Evolutionary conservation across 1,139 yeast genomes (phyloP).

Genomic region (Taiozyma onychis): DNA sequence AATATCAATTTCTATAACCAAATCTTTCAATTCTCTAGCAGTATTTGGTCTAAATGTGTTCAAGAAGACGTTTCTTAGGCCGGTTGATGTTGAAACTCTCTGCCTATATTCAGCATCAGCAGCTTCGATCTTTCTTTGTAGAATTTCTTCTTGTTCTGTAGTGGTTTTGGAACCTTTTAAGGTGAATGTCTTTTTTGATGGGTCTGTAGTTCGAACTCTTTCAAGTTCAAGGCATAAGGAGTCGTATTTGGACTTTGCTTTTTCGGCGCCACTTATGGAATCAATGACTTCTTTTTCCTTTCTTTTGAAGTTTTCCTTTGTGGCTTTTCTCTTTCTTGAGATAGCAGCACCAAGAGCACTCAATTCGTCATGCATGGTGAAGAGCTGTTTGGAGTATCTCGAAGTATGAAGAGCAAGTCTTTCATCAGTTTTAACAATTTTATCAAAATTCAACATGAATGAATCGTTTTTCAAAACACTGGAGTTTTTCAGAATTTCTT

Average conservation of each 20-base stretch:
- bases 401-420: slow-evolving; percentile 65
- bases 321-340: slow-evolving; percentile 61
- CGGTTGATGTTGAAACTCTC: slow-evolving; percentile 68
- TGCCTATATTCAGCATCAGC: slow-evolving; percentile 85
- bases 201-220: slow-evolving; percentile 73
- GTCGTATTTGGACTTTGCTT: slow-evolving; percentile 78
- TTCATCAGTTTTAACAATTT: slow-evolving; percentile 73
- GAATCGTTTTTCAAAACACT: slow-evolving; percentile 60
- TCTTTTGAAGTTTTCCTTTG: slow-evolving; percentile 77
- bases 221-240: slow-evolving; percentile 85
- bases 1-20: slow-evolving; percentile 80
- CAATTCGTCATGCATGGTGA: slow-evolving; percentile 82
- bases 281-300: slow-evolving; percentile 82
- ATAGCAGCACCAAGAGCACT: slow-evolving; percentile 66
- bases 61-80: slow-evolving; percentile 67
- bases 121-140: slow-evolving; percentile 68
- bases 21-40: slow-evolving; percentile 66
- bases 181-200: slow-evolving; percentile 73
- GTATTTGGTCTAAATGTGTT: slow-evolving; percentile 73
- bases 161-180: slow-evolving; percentile 71
- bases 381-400: slow-evolving; percentile 74
- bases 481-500: slow-evolving; percentile 45
- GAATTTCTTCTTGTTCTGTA: slow-evolving; percentile 90
- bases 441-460: slow-evolving; percentile 59
- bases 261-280: slow-evolving; percentile 77